These are phyloP conservation scores for Rhodosorus marinus DNA, from an alignment of 23 red algal species.

Conservation along the genomic window DNA sequence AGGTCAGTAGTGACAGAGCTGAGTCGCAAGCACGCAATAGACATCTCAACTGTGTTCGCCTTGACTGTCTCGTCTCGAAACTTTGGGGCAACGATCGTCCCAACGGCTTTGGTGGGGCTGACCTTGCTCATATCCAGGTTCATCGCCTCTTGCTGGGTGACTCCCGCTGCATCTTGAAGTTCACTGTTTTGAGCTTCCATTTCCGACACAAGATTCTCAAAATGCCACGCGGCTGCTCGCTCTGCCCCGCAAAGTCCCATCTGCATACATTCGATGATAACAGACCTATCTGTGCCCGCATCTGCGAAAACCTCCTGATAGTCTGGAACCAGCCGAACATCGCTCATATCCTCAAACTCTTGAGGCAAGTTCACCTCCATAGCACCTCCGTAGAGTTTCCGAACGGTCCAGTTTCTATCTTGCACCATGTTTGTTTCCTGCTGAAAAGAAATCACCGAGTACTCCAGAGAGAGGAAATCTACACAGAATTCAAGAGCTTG, in stretches of 20 bases:
- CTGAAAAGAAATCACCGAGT: too few relatives aligned
- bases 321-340: conserved; percentile 28
- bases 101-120: conserved; percentile 12
- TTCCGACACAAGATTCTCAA: conserved; percentile 15
- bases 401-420: too few relatives aligned
- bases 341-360: conserved; percentile 23
- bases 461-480: too few relatives aligned
- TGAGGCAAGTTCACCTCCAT: conserved; percentile 19
- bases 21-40: conserved; percentile 32
- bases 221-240: conserved; percentile 8
- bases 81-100: conserved; percentile 29
- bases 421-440: too few relatives aligned
- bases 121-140: neutral
- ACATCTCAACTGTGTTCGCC: conserved; percentile 23
- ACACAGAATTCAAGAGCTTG: too few relatives aligned
- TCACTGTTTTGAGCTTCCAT: neutral
- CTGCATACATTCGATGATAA: conserved; percentile 41
- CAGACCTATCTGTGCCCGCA: conserved; percentile 7
- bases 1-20: conserved; percentile 21
- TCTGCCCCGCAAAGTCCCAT: neutral
- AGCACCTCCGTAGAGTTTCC: conserved; percentile 42
- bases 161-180: neutral
- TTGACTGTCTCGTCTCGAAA: conserved; percentile 9
- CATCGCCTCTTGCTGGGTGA: neutral
- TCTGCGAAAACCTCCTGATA: conserved; percentile 46